These are phyloP conservation scores for Globisporangium echinulatum DNA, from an alignment of 352 stramenopile species.

Conservation along the genomic window DNA sequence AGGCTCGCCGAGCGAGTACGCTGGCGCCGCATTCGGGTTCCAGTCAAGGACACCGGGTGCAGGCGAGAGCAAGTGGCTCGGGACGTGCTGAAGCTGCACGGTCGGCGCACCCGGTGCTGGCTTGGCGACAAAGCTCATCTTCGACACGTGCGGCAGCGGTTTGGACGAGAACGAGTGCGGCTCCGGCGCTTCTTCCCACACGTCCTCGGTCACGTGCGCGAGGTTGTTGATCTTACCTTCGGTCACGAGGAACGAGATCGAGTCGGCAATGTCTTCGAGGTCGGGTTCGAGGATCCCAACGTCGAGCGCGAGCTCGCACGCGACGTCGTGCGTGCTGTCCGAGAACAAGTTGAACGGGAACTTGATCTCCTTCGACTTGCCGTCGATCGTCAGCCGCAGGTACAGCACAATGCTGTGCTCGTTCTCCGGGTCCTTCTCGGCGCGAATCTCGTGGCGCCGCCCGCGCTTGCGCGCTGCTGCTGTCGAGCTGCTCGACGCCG, in stretches of 20 bases:
- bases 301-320: conserved; percentile 92
- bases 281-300: conserved; percentile 90
- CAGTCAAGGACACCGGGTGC: conserved; percentile 4
- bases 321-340: conserved; percentile 91
- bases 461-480: conserved; percentile 32
- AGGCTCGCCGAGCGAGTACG: conserved; percentile 9
- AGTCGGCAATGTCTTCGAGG: conserved; percentile 92
- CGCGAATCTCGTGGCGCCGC: conserved; percentile 81
- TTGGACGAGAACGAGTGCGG: conserved; percentile 77
- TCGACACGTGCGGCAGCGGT: conserved; percentile 71
- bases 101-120: conserved; percentile 2
- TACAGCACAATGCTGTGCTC: conserved; percentile 85
- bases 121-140: conserved; percentile 60
- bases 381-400: conserved; percentile 84
- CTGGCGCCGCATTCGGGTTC: conserved; percentile 2
- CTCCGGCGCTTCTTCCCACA: conserved; percentile 85
- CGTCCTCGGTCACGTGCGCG: conserved; percentile 62
- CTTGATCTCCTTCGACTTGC: conserved; percentile 95
- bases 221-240: conserved; percentile 86
- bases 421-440: conserved; percentile 72
- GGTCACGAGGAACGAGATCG: conserved; percentile 84
- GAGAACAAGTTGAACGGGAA: conserved; percentile 95
- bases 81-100: conserved; percentile 11
- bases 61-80: conserved; percentile 11
- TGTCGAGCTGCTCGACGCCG: conserved; percentile 17